Conservation (phyloP, 805 yeast species). For the Ogataea angusta region DNA sequence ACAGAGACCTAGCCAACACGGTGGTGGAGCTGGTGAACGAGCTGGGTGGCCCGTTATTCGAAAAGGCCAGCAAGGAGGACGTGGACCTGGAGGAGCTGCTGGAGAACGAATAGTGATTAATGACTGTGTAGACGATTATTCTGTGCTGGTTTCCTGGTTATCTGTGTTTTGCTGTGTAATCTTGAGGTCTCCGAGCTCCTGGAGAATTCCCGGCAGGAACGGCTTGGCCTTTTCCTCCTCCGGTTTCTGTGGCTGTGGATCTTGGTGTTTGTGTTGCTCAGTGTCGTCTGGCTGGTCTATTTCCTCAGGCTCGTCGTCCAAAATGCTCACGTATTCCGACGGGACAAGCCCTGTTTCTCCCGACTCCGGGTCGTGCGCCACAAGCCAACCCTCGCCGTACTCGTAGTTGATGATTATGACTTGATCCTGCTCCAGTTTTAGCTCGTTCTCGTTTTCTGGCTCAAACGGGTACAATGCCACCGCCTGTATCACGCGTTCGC, state of each 20-base stretch:
- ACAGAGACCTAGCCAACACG: conserved; percentile 57
- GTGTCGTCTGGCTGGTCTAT: too few species aligned
- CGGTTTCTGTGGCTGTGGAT: too few species aligned
- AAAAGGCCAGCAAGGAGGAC: conserved; percentile 36
- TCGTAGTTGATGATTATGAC: conserved; percentile 79
- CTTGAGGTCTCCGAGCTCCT: conserved; percentile 21
- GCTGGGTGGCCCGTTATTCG: conserved; percentile 57
- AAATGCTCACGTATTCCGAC: conserved; percentile 79
- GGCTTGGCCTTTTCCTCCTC: conserved; percentile 37
- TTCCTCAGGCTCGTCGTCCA: conserved; percentile 19
- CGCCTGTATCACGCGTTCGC: conserved; percentile 43
- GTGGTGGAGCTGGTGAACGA: conserved; percentile 47
- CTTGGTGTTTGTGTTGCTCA: too few species aligned
- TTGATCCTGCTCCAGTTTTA: conserved; percentile 76
- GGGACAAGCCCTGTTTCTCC: conserved; percentile 93
- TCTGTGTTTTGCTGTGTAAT: not conserved
- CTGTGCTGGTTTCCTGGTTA: not conserved
- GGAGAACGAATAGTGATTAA: conserved; percentile 26
- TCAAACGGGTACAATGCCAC: conserved; percentile 84
- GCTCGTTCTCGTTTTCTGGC: conserved; percentile 94
- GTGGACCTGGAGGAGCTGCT: conserved; percentile 54
- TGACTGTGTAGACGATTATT: not conserved
- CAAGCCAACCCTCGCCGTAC: conserved; percentile 98
- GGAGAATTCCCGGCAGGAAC: conserved; percentile 37
- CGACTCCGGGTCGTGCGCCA: conserved; percentile 74